Evolutionary conservation across 2,329 filamentous ascomycete genomes (phyloP).

Genomic region (Macroventuria anomochaeta): DNA sequence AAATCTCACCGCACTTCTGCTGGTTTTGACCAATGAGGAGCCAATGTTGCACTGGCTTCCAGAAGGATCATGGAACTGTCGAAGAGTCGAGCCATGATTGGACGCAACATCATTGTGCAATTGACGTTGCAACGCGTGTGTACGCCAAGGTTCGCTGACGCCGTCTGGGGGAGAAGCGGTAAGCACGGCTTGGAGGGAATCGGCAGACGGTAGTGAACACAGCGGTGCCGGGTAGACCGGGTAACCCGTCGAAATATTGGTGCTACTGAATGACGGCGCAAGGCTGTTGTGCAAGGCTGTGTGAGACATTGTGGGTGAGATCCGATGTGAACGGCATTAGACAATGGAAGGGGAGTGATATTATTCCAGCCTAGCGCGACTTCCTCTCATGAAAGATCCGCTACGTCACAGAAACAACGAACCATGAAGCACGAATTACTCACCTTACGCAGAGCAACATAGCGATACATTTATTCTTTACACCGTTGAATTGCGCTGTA

Average conservation of each 20-base stretch:
- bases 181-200: not conserved
- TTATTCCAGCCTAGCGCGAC: not conserved
- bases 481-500: too few relatives aligned
- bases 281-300: constrained; percentile 9
- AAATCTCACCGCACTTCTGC: constrained; percentile 38
- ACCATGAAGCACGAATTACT: too few relatives aligned
- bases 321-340: not conserved
- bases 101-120: not conserved
- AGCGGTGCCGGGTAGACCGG: not conserved
- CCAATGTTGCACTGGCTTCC: not conserved
- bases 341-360: not conserved
- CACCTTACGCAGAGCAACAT: too few relatives aligned
- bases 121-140: not conserved
- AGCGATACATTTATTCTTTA: too few relatives aligned
- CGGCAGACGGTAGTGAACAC: not conserved
- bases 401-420: too few relatives aligned
- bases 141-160: constrained; percentile 10
- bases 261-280: not conserved
- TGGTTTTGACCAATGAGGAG: constrained; percentile 19
- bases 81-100: constrained; percentile 1
- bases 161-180: not conserved
- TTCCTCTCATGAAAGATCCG: not conserved
- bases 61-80: constrained; percentile 6
- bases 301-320: not conserved
- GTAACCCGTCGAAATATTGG: not conserved